phyloP scores from a whole-genome alignment of 495 filamentous ascomycete genomes.

The Neurospora africana region DNA sequence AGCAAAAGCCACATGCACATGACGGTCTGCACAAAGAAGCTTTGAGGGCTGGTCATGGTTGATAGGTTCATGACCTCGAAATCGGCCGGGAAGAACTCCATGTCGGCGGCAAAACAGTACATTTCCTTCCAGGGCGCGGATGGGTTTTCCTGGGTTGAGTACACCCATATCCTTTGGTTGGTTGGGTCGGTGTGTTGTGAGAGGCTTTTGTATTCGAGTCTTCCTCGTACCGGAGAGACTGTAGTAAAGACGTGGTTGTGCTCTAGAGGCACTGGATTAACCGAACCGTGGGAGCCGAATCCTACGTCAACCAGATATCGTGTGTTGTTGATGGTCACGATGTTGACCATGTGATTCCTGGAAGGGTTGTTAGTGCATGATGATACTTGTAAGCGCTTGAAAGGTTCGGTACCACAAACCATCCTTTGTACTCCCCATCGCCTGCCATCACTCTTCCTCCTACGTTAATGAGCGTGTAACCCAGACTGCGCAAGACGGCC shows the following conservation, averaged over 20 bases:
- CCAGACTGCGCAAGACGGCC: constrained; percentile 50
- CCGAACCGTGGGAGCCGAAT: constrained; percentile 44
- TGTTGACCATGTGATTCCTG: constrained; percentile 61
- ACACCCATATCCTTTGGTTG: constrained; percentile 32
- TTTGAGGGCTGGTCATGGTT: constrained; percentile 25
- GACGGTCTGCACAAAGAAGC: constrained; percentile 34
- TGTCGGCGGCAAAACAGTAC: constrained; percentile 30
- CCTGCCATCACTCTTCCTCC: constrained; percentile 28
- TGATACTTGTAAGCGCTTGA: neutral
- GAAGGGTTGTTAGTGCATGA: neutral
- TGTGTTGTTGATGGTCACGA: constrained; percentile 43
- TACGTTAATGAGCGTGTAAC: constrained; percentile 42
- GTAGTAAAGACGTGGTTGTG: constrained; percentile 6
- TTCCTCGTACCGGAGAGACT: constrained; percentile 2
- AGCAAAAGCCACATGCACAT: constrained; percentile 32
- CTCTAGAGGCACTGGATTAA: constrained; percentile 22
- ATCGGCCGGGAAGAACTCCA: constrained; percentile 34
- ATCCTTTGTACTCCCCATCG: constrained; percentile 23
- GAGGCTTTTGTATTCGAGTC: constrained; percentile 18
- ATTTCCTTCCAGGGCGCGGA: constrained; percentile 23
- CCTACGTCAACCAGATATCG: constrained; percentile 60
- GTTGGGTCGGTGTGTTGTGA: constrained; percentile 16
- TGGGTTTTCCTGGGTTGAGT: constrained; percentile 17
- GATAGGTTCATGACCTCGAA: constrained; percentile 53
- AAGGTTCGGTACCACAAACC: constrained; percentile 17